phyloP scores from a whole-genome alignment of 1,284 basidiomycete genomes.

The Fereydounia khargensis region DNA sequence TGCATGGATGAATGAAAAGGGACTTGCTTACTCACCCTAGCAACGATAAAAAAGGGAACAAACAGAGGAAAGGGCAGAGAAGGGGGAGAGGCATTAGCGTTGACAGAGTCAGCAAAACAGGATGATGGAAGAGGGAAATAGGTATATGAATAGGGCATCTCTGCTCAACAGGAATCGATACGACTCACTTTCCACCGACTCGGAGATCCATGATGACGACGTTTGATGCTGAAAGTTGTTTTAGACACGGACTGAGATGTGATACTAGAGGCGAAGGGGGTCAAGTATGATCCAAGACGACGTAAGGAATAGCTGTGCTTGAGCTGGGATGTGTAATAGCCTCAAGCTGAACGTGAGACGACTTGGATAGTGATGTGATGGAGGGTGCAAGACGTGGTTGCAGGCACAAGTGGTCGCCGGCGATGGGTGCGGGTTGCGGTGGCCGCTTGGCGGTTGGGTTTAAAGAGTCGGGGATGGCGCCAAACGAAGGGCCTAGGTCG shows the following conservation, averaged over 20 bases:
- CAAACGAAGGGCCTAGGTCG: too few species aligned
- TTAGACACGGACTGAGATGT: not conserved
- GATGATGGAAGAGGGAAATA: not conserved
- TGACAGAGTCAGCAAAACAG: not conserved
- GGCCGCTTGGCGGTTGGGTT: too few species aligned
- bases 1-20: not conserved
- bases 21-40: too few species aligned
- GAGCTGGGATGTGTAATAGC: not conserved
- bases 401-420: too few species aligned
- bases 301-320: not conserved
- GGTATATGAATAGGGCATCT: too few species aligned
- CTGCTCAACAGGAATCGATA: too few species aligned
- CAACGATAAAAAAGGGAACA: too few species aligned
- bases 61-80: not conserved
- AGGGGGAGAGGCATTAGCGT: not conserved
- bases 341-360: not conserved
- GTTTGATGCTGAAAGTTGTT: constrained; percentile 2
- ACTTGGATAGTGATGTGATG: not conserved
- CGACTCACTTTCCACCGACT: constrained; percentile 86
- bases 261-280: not conserved
- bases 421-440: too few species aligned
- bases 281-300: not conserved
- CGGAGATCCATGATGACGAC: constrained; percentile 73
- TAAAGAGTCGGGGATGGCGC: too few species aligned
- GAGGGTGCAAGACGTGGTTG: too few species aligned